These are phyloP conservation scores for Aspergillus coremiiformis DNA, from an alignment of 495 filamentous ascomycete genomes.

Conservation along the genomic window DNA sequence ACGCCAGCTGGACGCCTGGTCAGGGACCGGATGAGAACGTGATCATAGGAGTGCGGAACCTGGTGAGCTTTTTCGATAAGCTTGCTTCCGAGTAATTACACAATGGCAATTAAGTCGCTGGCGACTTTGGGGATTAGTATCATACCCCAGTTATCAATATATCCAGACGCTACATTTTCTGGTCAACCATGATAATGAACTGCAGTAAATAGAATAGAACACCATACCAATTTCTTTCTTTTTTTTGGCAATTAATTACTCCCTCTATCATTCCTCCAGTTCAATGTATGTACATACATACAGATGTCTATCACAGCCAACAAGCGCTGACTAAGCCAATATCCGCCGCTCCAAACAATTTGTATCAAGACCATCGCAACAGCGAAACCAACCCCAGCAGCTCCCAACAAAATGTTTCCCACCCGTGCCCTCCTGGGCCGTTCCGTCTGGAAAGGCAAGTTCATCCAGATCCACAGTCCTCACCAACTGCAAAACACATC, in stretches of 20 bases:
- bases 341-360: slow-evolving; percentile 1
- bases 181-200: too few relatives aligned
- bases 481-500: neutral
- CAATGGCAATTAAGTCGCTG: slow-evolving; percentile 23
- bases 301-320: too few relatives aligned
- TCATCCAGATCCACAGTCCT: neutral
- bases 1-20: slow-evolving; percentile 80
- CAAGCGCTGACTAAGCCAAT: slow-evolving; percentile 2
- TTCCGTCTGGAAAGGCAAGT: slow-evolving; percentile 70
- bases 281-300: too few relatives aligned
- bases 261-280: too few relatives aligned
- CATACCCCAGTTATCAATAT: slow-evolving; percentile 1
- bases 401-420: slow-evolving; percentile 46
- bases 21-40: slow-evolving; percentile 83
- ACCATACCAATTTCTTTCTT: neutral
- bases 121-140: slow-evolving; percentile 17
- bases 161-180: neutral
- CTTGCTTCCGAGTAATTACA: slow-evolving; percentile 35
- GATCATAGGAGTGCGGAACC: slow-evolving; percentile 65
- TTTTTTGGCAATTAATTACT: too few relatives aligned
- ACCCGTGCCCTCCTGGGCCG: slow-evolving; percentile 53
- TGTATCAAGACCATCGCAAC: slow-evolving; percentile 7
- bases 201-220: neutral
- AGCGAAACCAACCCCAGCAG: neutral
- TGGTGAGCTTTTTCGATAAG: slow-evolving; percentile 62